These are phyloP conservation scores for Tephrocybe sp. DNA, from an alignment of 768 basidiomycete species.

Conservation along the genomic window DNA sequence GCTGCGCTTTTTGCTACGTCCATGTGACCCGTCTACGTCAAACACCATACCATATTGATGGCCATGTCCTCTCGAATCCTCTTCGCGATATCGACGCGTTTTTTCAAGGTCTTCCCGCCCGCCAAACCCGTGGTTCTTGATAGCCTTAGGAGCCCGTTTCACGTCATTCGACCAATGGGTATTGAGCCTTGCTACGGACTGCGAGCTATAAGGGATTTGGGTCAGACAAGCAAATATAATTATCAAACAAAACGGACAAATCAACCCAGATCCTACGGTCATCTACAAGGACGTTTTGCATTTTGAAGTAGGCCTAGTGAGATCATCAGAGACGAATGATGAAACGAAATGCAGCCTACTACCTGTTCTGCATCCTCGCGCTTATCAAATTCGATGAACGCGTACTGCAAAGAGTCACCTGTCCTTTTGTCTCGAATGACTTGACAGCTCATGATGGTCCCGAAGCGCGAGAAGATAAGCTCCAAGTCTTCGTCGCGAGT, in stretches of 20 bases:
- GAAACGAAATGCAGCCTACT: slow-evolving; percentile 1
- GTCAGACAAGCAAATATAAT: slow-evolving; percentile 12
- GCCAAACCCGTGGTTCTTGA: slow-evolving; percentile 46
- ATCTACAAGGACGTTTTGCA: slow-evolving; percentile 98
- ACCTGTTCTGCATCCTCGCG: slow-evolving; percentile 93
- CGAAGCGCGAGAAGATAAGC: slow-evolving; percentile 95
- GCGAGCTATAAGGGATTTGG: slow-evolving; percentile 57
- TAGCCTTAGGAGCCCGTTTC: slow-evolving; percentile 43
- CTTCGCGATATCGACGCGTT: slow-evolving; percentile 66
- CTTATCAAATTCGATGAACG: slow-evolving; percentile 98
- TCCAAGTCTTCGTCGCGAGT: slow-evolving; percentile 96
- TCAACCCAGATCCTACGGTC: slow-evolving; percentile 99
- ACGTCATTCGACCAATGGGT: slow-evolving; percentile 80
- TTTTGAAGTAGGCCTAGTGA: slow-evolving; percentile 89
- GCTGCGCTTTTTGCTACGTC: slow-evolving; percentile 49
- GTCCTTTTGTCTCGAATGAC: slow-evolving; percentile 95
- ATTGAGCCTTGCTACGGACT: slow-evolving; percentile 91
- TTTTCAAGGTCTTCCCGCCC: slow-evolving; percentile 76
- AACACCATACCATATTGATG: slow-evolving; percentile 80
- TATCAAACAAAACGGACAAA: slow-evolving; percentile 59
- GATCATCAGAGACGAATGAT: slow-evolving; percentile 2
- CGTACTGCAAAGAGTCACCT: slow-evolving; percentile 96
- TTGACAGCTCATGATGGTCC: slow-evolving; percentile 95
- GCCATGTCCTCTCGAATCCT: slow-evolving; percentile 30
- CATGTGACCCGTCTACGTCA: slow-evolving; percentile 48